These are phyloP conservation scores for Cucumis cinereus DNA, from an alignment of 306 rosid species.

Conservation along the genomic window DNA sequence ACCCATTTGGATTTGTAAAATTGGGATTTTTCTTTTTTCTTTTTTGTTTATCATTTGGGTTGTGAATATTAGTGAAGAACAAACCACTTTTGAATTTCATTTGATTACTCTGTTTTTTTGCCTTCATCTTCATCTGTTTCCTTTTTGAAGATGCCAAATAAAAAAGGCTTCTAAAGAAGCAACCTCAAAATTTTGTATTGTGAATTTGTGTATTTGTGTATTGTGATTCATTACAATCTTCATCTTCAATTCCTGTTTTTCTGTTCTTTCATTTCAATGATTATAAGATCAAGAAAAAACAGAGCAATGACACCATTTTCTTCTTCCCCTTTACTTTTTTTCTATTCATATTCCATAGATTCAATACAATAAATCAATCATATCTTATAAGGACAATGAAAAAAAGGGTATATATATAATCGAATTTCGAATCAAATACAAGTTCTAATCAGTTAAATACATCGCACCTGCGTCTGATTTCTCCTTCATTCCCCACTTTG, in stretches of 20 bases:
- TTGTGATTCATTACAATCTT: background rate
- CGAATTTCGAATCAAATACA: background rate
- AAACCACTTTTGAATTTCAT: background rate
- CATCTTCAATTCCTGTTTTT: background rate
- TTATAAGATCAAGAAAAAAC: background rate
- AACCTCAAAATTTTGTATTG: background rate
- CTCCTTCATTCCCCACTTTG: background rate
- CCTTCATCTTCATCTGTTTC: background rate
- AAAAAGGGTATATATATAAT: background rate
- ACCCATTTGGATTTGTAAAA: background rate
- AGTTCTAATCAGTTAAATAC: background rate
- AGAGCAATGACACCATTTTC: background rate
- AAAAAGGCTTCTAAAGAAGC: constrained; percentile 3
- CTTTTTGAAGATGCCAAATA: background rate
- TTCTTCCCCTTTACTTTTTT: background rate
- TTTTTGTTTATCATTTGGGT: background rate
- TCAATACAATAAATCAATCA: background rate
- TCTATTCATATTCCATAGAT: background rate
- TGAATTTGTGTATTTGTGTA: background rate
- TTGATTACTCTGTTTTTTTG: background rate
- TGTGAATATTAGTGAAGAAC: background rate
- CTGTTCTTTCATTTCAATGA: background rate
- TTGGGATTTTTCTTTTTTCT: constrained; percentile 6
- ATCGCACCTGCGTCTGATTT: constrained; percentile 3
- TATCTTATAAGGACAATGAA: background rate